Conservation (phyloP, 768 basidiomycete species). For the Pisolithus sp. region DNA sequence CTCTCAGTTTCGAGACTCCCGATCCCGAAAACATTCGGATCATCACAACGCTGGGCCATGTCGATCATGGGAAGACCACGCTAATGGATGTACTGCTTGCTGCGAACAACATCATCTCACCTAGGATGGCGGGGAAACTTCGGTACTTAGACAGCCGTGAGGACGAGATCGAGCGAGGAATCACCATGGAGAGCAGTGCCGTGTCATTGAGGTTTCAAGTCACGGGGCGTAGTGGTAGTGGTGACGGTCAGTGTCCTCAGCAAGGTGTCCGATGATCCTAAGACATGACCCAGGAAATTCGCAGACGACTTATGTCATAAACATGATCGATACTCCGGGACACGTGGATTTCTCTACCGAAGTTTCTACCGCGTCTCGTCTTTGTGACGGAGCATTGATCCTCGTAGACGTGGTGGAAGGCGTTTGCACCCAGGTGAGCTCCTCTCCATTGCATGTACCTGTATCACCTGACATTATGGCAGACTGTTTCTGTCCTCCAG, state of each 20-base stretch:
- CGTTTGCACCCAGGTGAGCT: slow-evolving; percentile 88
- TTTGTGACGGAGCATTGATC: slow-evolving; percentile 94
- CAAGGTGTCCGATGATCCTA: slow-evolving; percentile 8
- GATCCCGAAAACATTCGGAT: slow-evolving; percentile 55
- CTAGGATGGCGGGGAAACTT: slow-evolving; percentile 92
- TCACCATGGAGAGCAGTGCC: slow-evolving; percentile 98
- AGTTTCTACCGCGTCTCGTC: slow-evolving; percentile 86
- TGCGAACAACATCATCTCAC: slow-evolving; percentile 95
- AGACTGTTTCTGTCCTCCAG: slow-evolving; percentile 93
- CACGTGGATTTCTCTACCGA: slow-evolving; percentile 99
- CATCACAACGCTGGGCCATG: slow-evolving; percentile 83
- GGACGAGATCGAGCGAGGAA: slow-evolving; percentile 95
- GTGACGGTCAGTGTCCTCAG: slow-evolving; percentile 48
- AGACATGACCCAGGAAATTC: slow-evolving; percentile 41
- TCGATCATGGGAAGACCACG: slow-evolving; percentile 95
- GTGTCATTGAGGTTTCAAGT: slow-evolving; percentile 87
- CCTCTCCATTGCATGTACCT: not conserved
- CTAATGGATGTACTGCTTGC: slow-evolving; percentile 93
- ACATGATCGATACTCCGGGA: slow-evolving; percentile 97
- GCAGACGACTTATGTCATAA: slow-evolving; percentile 73
- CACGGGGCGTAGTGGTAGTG: slow-evolving; percentile 41
- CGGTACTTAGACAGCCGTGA: slow-evolving; percentile 93
- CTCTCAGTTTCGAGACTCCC: slow-evolving; percentile 11
- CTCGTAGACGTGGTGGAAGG: slow-evolving; percentile 97
- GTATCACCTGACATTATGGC: slow-evolving; percentile 2